Conservation (phyloP, 208 protist species). For the Histomonas meleagridis region DNA sequence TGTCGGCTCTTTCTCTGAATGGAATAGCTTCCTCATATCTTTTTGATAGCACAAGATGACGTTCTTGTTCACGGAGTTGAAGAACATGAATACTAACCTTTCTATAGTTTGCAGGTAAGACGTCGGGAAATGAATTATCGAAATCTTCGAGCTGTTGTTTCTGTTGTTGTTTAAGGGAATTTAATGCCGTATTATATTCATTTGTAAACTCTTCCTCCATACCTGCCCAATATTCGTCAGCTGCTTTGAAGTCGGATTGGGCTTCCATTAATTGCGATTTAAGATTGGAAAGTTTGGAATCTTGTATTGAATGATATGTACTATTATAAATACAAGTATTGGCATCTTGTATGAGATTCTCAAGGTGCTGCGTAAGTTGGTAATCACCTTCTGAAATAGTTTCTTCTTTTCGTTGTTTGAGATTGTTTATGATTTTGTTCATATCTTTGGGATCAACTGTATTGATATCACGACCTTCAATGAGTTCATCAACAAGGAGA, state of each 20-base stretch:
- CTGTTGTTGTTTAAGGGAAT: background rate
- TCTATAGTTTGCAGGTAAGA: background rate
- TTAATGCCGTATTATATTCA: background rate
- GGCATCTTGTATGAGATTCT: slow-evolving; percentile 1
- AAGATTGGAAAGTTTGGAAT: background rate
- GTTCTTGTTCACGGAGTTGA: slow-evolving; percentile 19
- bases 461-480: background rate
- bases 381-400: background rate
- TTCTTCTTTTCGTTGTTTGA: background rate
- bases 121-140: background rate
- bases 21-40: slow-evolving; percentile 21
- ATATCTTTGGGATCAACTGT: background rate
- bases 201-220: background rate
- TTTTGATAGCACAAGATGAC: background rate
- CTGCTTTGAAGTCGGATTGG: background rate
- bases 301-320: background rate
- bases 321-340: background rate
- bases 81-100: background rate
- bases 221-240: background rate
- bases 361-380: background rate
- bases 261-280: background rate
- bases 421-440: background rate
- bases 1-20: background rate
- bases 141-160: background rate
- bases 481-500: background rate